Conservation (phyloP, 2,329 filamentous ascomycete genomes). For the Trichophyton schoenleinii region DNA sequence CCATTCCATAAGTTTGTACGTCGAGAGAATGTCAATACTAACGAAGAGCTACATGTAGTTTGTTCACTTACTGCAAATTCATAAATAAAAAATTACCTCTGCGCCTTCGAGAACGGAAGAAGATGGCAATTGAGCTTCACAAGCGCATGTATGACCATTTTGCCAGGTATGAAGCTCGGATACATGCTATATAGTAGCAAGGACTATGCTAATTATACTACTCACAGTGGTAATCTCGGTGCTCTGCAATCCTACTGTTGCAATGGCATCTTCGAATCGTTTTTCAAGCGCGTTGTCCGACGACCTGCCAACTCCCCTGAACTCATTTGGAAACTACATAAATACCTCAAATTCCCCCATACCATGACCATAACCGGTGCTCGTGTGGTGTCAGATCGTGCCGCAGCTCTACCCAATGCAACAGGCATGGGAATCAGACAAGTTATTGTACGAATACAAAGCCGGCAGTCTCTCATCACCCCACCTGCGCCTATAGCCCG, state of each 20-base stretch:
- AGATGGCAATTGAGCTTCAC: conserved; percentile 32
- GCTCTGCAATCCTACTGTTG: conserved; percentile 28
- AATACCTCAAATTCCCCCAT: conserved; percentile 24
- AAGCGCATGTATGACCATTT: conserved; percentile 36
- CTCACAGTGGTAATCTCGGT: conserved; percentile 25
- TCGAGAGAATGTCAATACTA: neutral
- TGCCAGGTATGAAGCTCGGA: conserved; percentile 26
- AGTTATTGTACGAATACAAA: conserved; percentile 29
- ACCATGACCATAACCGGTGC: conserved; percentile 26
- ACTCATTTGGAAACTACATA: conserved; percentile 27
- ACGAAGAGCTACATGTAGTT: conserved; percentile 12
- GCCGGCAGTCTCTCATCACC: conserved; percentile 26
- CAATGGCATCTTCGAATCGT: conserved; percentile 25
- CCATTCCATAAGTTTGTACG: neutral
- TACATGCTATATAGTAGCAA: neutral
- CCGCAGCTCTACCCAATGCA: conserved; percentile 28
- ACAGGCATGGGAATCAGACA: conserved; percentile 29
- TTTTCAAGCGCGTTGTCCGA: conserved; percentile 23
- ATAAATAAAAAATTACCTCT: conserved; percentile 24
- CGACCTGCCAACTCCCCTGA: conserved; percentile 21
- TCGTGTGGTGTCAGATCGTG: conserved; percentile 31
- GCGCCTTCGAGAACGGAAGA: conserved; percentile 24
- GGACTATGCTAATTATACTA: neutral
- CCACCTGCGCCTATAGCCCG: conserved; percentile 6
- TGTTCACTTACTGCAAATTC: conserved; percentile 24